Base-by-base conservation (phyloP, 202 grass and related monocot species). In the Tripidium arundinaceum region DNA sequence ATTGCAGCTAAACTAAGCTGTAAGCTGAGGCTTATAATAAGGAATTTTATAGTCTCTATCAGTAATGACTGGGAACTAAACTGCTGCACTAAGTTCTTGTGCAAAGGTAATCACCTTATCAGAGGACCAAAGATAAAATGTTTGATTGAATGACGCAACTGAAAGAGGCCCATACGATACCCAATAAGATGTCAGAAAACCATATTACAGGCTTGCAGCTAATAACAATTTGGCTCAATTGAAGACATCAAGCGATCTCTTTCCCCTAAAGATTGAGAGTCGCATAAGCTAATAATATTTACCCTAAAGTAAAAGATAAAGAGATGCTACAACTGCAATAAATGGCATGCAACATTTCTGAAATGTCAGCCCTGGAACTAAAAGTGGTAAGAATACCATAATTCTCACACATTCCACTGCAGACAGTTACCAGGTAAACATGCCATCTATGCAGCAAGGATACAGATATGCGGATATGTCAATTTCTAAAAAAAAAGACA, bases 151-250 rank as follows among this genome's bases (percentile, higher is more conserved):
- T 79, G 69, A 57, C 19, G 27, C 28, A 84, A 62, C 39, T 6
- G 2, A 62, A 47, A 79, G 59, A 74, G 10, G 63, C n/a, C 10
- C 42, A 45, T 65, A 72, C 55, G 47, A 72, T 62, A 76, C 50
- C 62, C n/a, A n/a, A 62, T 81, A 31, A 81, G 11, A 62, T 33
- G 65, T 76, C 78, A 81, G 33, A 77, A 71, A 72, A 65, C 36
- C 36, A 2, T 18, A 19, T 71, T 71, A 22, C 19, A 78, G 41
- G 33, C 52, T 57, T 57, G 52, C 52, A 57, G 8, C n/a, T 77
- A 52, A 33, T 41, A 80, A 24, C 47, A 33, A 46, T 62, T 46
- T 55, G 25, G 3, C 14, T 63, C 41, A 10, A 26, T 36, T 15
- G 33, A 80, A 75, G 31, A 50, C 38, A 83, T 59, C 74, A 59